A percentile compares a stretch with the other conserved stretches of the same genome.
Conservation (phyloP, 345 rosid species). For the Lepidium aucheri region DNA sequence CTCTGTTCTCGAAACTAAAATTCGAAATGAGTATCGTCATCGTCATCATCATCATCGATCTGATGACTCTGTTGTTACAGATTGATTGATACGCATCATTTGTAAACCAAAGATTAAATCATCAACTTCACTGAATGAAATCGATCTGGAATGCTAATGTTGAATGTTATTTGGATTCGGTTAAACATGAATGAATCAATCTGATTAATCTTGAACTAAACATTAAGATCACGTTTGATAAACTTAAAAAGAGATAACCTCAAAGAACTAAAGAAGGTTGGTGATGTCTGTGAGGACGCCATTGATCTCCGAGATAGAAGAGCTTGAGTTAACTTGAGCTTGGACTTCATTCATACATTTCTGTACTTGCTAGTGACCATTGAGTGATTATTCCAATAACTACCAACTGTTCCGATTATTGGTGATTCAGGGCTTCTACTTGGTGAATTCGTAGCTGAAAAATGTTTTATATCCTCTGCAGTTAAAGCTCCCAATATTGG, state of each 20-base stretch:
- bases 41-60: conserved; percentile 10
- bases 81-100: too few species aligned
- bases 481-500: conserved; percentile 80
- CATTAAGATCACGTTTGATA: too few species aligned
- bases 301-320: too few species aligned
- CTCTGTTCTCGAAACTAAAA: conserved; percentile 61
- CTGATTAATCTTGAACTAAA: too few species aligned
- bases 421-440: conserved; percentile 71
- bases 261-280: too few species aligned
- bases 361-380: conserved; percentile 42
- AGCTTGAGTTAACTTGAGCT: too few species aligned
- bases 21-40: conserved; percentile 32
- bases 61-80: conserved; percentile 6
- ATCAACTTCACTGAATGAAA: neutral
- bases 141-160: too few species aligned
- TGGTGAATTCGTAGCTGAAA: conserved; percentile 61
- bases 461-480: conserved; percentile 71
- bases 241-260: too few species aligned
- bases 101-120: neutral
- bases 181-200: too few species aligned
- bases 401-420: conserved; percentile 76
- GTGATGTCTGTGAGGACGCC: too few species aligned
- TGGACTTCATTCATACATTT: conserved; percentile 37
- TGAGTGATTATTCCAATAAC: conserved; percentile 53
- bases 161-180: too few species aligned